A percentile compares a stretch with the other conserved stretches of the same genome.
Conservation (phyloP, 305 asterid genomes). For the Fraxinus dipetala region DNA sequence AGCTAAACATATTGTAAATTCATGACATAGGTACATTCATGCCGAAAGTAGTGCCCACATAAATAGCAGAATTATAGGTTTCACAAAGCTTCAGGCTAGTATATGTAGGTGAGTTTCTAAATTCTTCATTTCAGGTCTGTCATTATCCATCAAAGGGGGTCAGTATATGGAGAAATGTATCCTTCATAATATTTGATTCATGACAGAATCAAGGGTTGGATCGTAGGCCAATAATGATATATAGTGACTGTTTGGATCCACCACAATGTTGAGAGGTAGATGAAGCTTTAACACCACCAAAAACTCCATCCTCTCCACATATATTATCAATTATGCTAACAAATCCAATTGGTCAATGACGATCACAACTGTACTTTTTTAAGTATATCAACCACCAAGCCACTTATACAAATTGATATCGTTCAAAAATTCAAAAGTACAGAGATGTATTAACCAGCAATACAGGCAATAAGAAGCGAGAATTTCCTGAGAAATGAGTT, state of each 20-base stretch:
- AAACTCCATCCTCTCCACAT: not conserved
- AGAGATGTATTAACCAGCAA: slow-evolving; percentile 62
- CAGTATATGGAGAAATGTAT: not conserved
- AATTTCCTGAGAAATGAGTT: slow-evolving; percentile 74
- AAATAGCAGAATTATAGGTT: slow-evolving; percentile 2
- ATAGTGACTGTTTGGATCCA: not conserved
- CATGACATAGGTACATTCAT: not conserved
- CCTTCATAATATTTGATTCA: not conserved
- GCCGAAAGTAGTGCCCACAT: not conserved
- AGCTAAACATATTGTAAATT: not conserved
- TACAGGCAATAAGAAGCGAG: slow-evolving; percentile 81
- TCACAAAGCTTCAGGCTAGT: slow-evolving; percentile 12
- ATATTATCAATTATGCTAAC: not conserved
- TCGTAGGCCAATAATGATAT: not conserved
- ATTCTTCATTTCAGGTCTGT: not conserved
- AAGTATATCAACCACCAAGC: slow-evolving; percentile 10
- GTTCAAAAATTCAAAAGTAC: slow-evolving; percentile 2
- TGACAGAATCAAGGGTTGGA: not conserved
- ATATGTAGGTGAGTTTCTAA: not conserved
- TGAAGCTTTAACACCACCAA: not conserved
- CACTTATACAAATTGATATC: not conserved
- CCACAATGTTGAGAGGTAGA: not conserved
- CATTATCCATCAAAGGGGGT: not conserved
- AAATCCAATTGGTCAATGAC: not conserved
- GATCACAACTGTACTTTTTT: not conserved